Conservation (phyloP, 108 stramenopile species). For the Conticribra weissflogii region DNA sequence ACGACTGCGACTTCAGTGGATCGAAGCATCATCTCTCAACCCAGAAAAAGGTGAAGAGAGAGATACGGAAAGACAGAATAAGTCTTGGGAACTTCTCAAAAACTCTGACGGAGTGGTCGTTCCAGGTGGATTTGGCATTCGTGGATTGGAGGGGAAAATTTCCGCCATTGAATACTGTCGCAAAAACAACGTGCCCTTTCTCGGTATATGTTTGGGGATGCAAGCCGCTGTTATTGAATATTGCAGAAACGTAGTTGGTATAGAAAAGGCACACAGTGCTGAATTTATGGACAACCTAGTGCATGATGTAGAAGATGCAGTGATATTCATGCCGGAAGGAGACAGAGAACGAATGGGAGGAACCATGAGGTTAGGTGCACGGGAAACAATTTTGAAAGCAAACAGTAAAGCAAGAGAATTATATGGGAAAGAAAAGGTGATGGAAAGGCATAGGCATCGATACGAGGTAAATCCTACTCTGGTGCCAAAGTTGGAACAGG, state of each 20-base stretch:
- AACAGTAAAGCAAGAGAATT: constrained; percentile 37
- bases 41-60: constrained; percentile 45
- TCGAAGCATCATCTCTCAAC: constrained; percentile 51
- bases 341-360: constrained; percentile 54
- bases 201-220: constrained; percentile 87
- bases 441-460: constrained; percentile 54
- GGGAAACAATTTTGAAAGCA: constrained; percentile 51
- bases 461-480: constrained; percentile 55
- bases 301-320: constrained; percentile 60
- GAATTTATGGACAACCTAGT: constrained; percentile 62
- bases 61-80: constrained; percentile 46
- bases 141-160: constrained; percentile 84
- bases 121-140: constrained; percentile 94
- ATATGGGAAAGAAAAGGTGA: constrained; percentile 52
- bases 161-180: constrained; percentile 69
- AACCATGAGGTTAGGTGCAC: constrained; percentile 51
- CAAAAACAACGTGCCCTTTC: constrained; percentile 58
- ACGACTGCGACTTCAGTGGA: constrained; percentile 72
- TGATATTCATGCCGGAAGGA: constrained; percentile 88
- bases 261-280: constrained; percentile 67
- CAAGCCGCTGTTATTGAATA: constrained; percentile 84
- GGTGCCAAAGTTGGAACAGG: constrained; percentile 44
- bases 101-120: constrained; percentile 86
- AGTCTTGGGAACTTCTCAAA: constrained; percentile 83
- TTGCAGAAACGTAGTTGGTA: constrained; percentile 72